Evolutionary conservation across 257 asterid species (phyloP).

Genomic region (Verbascum thapsus): DNA sequence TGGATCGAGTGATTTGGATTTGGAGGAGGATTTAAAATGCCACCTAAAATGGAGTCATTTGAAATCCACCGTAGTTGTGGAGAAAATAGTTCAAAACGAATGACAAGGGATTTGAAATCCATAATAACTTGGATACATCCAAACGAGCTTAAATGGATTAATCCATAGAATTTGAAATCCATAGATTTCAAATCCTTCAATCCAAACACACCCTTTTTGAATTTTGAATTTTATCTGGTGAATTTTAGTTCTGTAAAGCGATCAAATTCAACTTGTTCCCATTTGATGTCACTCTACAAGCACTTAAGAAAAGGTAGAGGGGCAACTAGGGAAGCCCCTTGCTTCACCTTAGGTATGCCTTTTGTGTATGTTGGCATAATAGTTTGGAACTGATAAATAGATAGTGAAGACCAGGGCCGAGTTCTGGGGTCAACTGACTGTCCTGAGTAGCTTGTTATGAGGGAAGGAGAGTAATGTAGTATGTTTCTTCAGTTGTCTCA

Average conservation of each 20-base stretch:
- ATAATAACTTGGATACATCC: too few relatives aligned
- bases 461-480: neutral
- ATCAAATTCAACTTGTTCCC: slow-evolving; percentile 6
- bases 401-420: neutral
- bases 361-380: neutral
- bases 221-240: neutral
- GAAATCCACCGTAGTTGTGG: too few relatives aligned
- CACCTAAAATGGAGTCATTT: too few relatives aligned
- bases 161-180: too few relatives aligned
- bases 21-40: too few relatives aligned
- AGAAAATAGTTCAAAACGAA: too few relatives aligned
- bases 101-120: too few relatives aligned
- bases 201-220: too few relatives aligned
- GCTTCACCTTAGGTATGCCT: neutral
- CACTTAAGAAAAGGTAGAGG: neutral
- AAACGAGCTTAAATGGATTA: too few relatives aligned
- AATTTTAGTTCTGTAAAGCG: slow-evolving; percentile 13
- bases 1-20: too few relatives aligned
- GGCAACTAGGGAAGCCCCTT: neutral
- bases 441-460: neutral
- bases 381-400: slow-evolving; percentile 5
- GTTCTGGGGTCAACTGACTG: neutral
- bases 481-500: neutral
- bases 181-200: too few relatives aligned
- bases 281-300: neutral